Percentiles rank a stretch among this genome's conserved stretches.
phyloP scores from a whole-genome alignment of 768 basidiomycete species.

The Russula foetens region DNA sequence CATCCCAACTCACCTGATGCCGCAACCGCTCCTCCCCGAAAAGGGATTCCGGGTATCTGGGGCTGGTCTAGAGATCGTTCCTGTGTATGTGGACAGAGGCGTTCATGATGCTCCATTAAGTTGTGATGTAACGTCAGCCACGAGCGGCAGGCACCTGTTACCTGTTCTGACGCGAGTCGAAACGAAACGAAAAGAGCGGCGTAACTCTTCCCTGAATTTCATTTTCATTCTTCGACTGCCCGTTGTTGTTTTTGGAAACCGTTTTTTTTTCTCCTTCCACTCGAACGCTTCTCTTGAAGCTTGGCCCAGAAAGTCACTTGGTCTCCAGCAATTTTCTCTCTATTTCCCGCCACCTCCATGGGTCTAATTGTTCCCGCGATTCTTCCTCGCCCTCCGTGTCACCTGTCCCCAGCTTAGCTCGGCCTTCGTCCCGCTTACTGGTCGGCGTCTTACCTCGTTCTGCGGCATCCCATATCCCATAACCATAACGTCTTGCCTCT shows the following conservation, averaged over 20 bases:
- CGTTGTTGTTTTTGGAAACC: not conserved
- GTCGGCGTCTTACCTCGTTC: not conserved
- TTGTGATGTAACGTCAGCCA: too few species aligned
- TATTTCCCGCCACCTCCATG: not conserved
- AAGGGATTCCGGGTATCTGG: not conserved
- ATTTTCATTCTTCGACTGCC: not conserved
- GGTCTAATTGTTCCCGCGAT: not conserved
- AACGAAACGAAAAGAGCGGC: not conserved
- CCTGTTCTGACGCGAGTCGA: slow-evolving; percentile 1
- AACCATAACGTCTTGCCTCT: too few species aligned
- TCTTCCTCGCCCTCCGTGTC: slow-evolving; percentile 3
- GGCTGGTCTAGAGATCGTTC: not conserved
- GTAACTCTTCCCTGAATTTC: not conserved
- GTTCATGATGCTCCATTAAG: not conserved
- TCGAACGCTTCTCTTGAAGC: not conserved
- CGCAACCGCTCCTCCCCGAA: not conserved
- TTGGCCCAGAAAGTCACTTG: not conserved
- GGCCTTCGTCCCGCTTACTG: too few species aligned
- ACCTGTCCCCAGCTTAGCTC: not conserved
- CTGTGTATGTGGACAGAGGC: not conserved
- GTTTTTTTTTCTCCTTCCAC: not conserved
- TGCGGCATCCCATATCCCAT: not conserved
- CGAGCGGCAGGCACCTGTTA: too few species aligned
- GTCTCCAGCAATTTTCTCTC: too few species aligned
- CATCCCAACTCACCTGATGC: not conserved